These are phyloP conservation scores for Scenedesmus sp. DNA, from an alignment of 163 green algal species.

Conservation along the genomic window DNA sequence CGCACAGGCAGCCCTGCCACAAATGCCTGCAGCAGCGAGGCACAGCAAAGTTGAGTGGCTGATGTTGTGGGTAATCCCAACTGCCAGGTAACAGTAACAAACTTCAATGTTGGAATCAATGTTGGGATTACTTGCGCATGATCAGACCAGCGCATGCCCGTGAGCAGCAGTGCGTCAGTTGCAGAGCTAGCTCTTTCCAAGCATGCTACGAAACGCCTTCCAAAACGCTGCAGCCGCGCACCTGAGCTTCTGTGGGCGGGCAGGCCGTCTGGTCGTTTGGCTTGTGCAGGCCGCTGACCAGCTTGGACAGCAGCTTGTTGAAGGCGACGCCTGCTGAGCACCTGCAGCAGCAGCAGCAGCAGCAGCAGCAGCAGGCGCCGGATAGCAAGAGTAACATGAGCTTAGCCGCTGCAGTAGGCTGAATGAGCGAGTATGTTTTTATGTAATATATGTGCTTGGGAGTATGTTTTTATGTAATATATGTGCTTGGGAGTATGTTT, in stretches of 20 bases:
- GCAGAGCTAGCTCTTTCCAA: neutral
- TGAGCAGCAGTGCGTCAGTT: neutral
- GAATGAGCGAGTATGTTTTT: too few relatives aligned
- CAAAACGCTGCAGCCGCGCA: neutral
- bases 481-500: too few relatives aligned
- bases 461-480: too few relatives aligned
- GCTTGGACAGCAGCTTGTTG: constrained; percentile 89
- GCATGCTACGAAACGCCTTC: neutral
- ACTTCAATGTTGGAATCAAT: too few relatives aligned
- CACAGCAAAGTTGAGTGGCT: too few relatives aligned
- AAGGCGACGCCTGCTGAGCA: constrained; percentile 77
- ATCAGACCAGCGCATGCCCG: too few relatives aligned
- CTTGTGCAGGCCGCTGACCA: constrained; percentile 88
- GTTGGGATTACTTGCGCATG: too few relatives aligned
- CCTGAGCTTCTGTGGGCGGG: constrained; percentile 63
- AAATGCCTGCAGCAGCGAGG: constrained; percentile 59
- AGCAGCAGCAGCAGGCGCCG: neutral
- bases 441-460: too few relatives aligned
- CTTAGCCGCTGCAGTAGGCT: too few relatives aligned
- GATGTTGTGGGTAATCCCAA: too few relatives aligned
- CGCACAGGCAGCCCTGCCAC: constrained; percentile 76
- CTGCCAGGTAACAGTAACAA: too few relatives aligned
- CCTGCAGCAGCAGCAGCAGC: constrained; percentile 34
- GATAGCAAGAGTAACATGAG: neutral
- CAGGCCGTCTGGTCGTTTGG: constrained; percentile 89